Conservation (phyloP, 176 grass and related monocot genomes). For the Triticum dicoccoides region DNA sequence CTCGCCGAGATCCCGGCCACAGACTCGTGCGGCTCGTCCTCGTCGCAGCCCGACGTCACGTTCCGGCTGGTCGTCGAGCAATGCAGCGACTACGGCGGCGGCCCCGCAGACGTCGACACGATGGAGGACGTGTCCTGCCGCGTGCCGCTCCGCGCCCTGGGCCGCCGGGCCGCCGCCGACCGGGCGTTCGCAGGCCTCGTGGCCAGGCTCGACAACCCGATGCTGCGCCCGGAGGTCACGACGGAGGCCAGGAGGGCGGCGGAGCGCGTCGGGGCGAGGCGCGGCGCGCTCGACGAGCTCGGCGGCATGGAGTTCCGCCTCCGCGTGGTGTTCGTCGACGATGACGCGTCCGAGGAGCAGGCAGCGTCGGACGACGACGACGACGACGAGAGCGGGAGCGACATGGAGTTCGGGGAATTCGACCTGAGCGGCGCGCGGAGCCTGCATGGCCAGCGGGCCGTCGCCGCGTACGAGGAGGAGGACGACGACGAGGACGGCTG, state of each 20-base stretch:
- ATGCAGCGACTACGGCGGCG: neutral
- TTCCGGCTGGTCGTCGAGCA: constrained; percentile 15
- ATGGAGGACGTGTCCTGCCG: constrained; percentile 3
- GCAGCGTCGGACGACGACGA: neutral
- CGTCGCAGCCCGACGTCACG: neutral
- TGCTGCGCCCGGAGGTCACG: neutral
- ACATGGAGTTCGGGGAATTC: constrained; percentile 22
- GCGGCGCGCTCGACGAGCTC: neutral
- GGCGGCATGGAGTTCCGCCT: constrained; percentile 15
- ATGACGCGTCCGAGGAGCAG: neutral
- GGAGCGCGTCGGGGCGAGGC: neutral
- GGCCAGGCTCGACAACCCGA: constrained; percentile 4
- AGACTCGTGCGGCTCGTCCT: neutral
- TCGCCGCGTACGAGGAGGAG: neutral
- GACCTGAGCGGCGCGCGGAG: neutral
- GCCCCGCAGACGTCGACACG: neutral
- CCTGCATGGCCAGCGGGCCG: neutral
- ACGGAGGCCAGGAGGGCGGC: neutral
- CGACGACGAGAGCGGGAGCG: constrained; percentile 5
- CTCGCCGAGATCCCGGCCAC: neutral
- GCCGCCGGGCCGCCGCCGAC: neutral
- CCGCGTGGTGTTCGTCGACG: neutral
- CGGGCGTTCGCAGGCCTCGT: neutral
- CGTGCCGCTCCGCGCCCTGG: constrained; percentile 10
- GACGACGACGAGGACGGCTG: neutral